These are phyloP conservation scores for Starmerella geochares DNA, from an alignment of 805 yeast species.

Conservation along the genomic window DNA sequence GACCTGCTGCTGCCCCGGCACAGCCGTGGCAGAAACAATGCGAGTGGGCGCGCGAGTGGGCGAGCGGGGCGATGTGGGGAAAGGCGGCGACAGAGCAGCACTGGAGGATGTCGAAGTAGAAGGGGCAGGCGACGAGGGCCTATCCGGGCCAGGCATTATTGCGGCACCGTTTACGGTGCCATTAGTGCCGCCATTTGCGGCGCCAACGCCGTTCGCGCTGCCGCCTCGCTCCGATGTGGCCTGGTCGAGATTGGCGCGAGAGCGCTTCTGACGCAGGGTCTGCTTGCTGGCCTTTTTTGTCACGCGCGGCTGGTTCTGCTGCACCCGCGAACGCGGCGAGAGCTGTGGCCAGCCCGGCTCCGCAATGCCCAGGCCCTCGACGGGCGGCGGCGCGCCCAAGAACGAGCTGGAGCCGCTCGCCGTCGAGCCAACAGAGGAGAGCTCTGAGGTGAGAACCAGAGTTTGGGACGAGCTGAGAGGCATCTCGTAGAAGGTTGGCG, in stretches of 20 bases:
- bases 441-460: conserved; percentile 16
- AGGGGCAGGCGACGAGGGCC: not conserved
- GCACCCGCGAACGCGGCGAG: conserved; percentile 12
- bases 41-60: not conserved
- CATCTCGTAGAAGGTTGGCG: conserved; percentile 15
- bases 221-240: not conserved
- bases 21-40: not conserved
- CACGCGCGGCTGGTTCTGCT: conserved; percentile 15
- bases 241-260: conserved; percentile 13
- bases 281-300: conserved; percentile 21
- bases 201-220: not conserved
- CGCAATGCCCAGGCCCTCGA: conserved; percentile 22
- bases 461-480: conserved; percentile 8
- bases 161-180: not conserved
- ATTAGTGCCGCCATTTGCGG: not conserved
- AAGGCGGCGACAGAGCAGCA: not conserved
- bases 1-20: not conserved
- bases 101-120: not conserved
- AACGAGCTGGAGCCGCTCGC: conserved; percentile 8
- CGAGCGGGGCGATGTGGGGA: conserved; percentile 1
- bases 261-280: conserved; percentile 13
- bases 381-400: conserved; percentile 4
- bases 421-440: conserved; percentile 15
- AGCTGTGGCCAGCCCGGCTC: conserved; percentile 15
- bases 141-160: not conserved